Base-by-base conservation (phyloP, 176 grass and related monocot genomes). In the Aegilops umbellulata region DNA sequence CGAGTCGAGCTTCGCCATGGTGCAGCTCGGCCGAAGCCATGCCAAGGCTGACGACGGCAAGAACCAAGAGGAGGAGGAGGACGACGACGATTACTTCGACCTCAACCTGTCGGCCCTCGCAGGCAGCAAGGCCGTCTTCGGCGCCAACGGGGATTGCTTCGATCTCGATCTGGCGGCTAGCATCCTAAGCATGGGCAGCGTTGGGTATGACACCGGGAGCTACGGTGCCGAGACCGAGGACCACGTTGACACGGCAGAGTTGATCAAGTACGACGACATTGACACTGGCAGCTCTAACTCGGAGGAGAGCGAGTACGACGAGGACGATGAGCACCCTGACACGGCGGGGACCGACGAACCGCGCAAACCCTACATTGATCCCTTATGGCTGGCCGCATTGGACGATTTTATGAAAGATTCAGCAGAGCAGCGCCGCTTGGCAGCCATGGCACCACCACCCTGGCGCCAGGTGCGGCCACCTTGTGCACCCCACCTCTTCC, bases 101-200 rank as follows among this genome's bases (percentile, higher is more conserved):
- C 72, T 75, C 7, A 23, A 51, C 15, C 72, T 75, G 4, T 24
- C 72, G 72, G 42, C 42, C 7, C 24, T 75, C 14, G 41, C 72
- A 26, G 72, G 72, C 24, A 74, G 41, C 71, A 74, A 74, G 3
- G 71, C 71, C 41, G 71, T 74, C 23, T 74, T 74, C 71, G 39
- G 71, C 71, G 39, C 71, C 39, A 16, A 41, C 4, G 71, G 23
- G 13, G 39, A 47, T 24, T 27, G 39, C 71, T 74, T 74, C 41
- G 23, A 74, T 24, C 23, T 8, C 39, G 46, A 17, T 46, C 23
- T 74, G 13, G 71, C 71, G 41, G 71, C 39, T 27, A 17, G 71
- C 41, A 46, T 47, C 71, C 39, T 74, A 14, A 47, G 71, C 41
- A 75, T 75, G 72, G 71, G 71, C 23, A 74, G 7, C 41, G 39